Conservation (phyloP, 192 early-diverging fungal species). For the Phycomyces blakesleeanus region DNA sequence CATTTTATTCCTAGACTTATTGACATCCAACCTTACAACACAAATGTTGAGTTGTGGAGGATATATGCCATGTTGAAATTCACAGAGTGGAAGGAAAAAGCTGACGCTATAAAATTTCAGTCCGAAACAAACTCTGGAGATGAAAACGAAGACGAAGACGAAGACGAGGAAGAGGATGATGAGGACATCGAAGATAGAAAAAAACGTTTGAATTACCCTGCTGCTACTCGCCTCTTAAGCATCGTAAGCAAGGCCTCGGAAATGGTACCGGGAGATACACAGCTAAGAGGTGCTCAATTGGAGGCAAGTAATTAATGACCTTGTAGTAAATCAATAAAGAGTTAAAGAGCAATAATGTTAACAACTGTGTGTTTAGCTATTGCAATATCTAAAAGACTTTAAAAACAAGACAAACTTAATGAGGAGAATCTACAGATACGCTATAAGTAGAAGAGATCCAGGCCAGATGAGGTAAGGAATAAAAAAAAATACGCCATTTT, state of each 20-base stretch:
- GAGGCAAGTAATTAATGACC: not conserved
- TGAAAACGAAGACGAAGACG: not conserved
- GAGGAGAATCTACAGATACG: not conserved
- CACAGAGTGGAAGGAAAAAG: not conserved
- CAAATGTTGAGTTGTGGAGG: not conserved
- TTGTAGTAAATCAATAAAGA: not conserved
- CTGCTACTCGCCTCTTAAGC: not conserved
- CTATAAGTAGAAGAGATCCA: not conserved
- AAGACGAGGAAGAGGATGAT: not conserved
- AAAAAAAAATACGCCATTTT: no score
- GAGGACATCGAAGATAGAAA: not conserved
- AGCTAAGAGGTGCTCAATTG: not conserved
- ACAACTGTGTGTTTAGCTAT: not conserved
- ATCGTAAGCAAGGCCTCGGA: not conserved
- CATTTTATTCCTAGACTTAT: not conserved
- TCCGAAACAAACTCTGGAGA: no score
- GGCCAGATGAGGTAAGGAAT: not conserved
- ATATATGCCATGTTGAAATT: not conserved
- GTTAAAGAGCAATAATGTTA: not conserved
- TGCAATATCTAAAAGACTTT: not conserved
- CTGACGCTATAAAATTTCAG: not conserved
- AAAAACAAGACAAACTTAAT: not conserved
- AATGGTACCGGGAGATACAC: not conserved
- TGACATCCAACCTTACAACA: not conserved
- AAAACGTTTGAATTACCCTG: not conserved